These are phyloP conservation scores for Fusarium xyrophilum DNA, from an alignment of 2,329 filamentous ascomycete species.

Conservation along the genomic window DNA sequence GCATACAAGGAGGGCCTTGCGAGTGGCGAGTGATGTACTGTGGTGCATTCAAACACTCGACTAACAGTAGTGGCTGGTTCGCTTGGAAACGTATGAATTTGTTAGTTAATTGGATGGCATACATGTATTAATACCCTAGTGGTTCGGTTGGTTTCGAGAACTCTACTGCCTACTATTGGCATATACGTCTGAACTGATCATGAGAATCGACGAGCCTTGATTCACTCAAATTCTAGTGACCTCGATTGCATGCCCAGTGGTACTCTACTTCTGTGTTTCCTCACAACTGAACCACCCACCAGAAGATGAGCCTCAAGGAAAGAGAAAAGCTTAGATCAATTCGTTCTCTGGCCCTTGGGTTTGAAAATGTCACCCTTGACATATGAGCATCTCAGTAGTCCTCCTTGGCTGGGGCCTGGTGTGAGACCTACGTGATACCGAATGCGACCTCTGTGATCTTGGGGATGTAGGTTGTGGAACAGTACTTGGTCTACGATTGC, in stretches of 20 bases:
- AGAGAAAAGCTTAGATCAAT: neutral
- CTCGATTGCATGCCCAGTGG: neutral
- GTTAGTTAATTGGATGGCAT: neutral
- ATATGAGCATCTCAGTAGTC: neutral
- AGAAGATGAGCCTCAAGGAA: neutral
- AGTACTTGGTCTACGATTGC: conserved; percentile 1
- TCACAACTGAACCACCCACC: neutral
- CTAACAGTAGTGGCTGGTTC: neutral
- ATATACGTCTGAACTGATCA: neutral
- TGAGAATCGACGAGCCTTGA: neutral
- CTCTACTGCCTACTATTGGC: neutral
- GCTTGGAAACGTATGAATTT: neutral
- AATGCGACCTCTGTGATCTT: neutral
- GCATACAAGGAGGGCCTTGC: conserved; percentile 68
- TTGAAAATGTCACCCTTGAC: neutral
- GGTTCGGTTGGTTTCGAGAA: neutral
- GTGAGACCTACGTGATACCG: neutral
- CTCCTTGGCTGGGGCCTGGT: neutral
- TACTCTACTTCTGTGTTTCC: neutral
- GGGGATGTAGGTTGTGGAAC: neutral
- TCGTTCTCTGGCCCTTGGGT: no score
- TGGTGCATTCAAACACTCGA: neutral
- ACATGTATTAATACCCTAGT: neutral
- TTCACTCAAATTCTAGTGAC: neutral
- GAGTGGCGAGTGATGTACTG: conserved; percentile 37